A percentile compares a stretch with the other conserved stretches of the same genome.
Conservation (phyloP, 495 filamentous ascomycete genomes). For the Podospora comata region DNA sequence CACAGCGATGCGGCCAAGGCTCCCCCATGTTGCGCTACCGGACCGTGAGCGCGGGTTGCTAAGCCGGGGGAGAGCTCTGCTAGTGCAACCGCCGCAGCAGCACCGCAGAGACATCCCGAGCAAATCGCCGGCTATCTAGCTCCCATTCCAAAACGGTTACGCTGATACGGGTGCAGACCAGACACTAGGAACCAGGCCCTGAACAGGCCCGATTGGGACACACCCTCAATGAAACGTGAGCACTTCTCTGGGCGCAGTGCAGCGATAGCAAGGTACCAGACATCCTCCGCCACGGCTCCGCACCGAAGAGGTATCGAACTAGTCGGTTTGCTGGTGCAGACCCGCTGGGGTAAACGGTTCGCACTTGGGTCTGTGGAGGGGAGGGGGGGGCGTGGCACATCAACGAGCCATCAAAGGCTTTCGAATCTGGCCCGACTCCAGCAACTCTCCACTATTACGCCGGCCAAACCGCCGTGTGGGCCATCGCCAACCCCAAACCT, state of each 20-base stretch:
- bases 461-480: constrained; percentile 50
- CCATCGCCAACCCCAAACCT: constrained; percentile 22
- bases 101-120: constrained; percentile 7
- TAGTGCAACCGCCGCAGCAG: background rate
- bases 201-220: constrained; percentile 38
- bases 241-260: constrained; percentile 16
- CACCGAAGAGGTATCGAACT: constrained; percentile 19
- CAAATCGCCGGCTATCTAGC: constrained; percentile 21
- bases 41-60: background rate
- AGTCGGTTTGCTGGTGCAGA: constrained; percentile 2
- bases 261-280: constrained; percentile 27
- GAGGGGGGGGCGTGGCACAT: constrained; percentile 11
- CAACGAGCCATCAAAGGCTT: constrained; percentile 7
- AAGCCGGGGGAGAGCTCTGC: background rate
- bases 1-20: constrained; percentile 24
- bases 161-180: constrained; percentile 4
- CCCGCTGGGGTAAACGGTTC: background rate
- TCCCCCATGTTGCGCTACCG: constrained; percentile 13
- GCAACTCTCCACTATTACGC: constrained; percentile 52
- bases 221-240: constrained; percentile 31
- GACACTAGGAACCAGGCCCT: constrained; percentile 23
- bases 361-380: background rate
- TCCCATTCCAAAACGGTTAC: background rate
- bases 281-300: constrained; percentile 3
- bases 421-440: constrained; percentile 31